A percentile compares a stretch with the other conserved stretches of the same genome.
Evolutionary conservation across 2,329 filamentous ascomycete genomes (phyloP).

Genomic region (Talaromyces albobiverticillius): DNA sequence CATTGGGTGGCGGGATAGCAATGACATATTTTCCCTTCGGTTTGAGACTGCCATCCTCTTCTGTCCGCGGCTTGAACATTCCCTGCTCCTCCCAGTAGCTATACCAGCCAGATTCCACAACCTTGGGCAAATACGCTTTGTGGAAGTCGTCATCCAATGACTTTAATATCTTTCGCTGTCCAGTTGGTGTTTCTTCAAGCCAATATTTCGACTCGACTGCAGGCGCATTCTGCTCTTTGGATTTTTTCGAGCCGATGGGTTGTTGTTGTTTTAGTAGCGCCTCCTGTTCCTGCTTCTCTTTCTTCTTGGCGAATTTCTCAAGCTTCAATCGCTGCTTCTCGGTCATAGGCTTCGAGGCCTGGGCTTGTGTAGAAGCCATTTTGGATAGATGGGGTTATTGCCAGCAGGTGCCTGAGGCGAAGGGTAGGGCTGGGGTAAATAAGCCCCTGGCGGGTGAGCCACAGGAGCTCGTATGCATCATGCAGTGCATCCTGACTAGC

Average conservation of each 20-base stretch:
- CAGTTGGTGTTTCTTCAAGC: conserved; percentile 15
- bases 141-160: conserved; percentile 45
- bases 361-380: not conserved
- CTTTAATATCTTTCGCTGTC: conserved; percentile 72
- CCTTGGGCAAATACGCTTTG: conserved; percentile 87
- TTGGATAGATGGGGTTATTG: too few relatives aligned
- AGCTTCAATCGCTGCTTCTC: not conserved
- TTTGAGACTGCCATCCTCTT: conserved; percentile 72
- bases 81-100: conserved; percentile 96
- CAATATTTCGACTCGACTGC: not conserved
- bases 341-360: not conserved
- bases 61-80: conserved; percentile 81
- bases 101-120: conserved; percentile 90
- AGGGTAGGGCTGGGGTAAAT: too few relatives aligned
- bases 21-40: conserved; percentile 84
- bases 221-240: not conserved
- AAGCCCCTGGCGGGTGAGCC: too few relatives aligned
- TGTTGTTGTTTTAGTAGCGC: conserved; percentile 28
- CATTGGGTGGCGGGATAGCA: conserved; percentile 89
- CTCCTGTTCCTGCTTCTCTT: conserved; percentile 63
- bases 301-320: conserved; percentile 64
- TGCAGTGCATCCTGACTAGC: too few relatives aligned
- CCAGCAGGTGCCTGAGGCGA: too few relatives aligned
- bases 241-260: conserved; percentile 34
- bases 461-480: too few relatives aligned